Conservation (phyloP, 1,139 yeast genomes). For the Candida albicans region DNA sequence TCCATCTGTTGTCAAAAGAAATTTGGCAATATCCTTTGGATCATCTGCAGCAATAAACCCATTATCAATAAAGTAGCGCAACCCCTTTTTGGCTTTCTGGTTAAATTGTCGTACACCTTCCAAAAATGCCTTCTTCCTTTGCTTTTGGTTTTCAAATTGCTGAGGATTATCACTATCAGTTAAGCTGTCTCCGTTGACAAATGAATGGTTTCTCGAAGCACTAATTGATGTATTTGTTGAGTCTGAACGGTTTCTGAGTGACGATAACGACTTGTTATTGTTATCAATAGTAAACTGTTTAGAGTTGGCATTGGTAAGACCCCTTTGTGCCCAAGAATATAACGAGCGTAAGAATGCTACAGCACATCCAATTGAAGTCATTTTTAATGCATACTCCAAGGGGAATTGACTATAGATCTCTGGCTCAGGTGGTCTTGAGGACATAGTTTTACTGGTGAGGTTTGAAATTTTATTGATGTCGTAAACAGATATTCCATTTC, state of each 20-base stretch:
- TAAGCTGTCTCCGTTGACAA: constrained; percentile 23
- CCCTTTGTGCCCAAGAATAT: constrained; percentile 86
- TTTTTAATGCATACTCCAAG: constrained; percentile 78
- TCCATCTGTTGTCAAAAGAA: constrained; percentile 74
- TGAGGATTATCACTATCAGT: constrained; percentile 68
- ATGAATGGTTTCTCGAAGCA: constrained; percentile 36
- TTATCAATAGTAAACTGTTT: constrained; percentile 7
- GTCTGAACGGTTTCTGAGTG: constrained; percentile 41
- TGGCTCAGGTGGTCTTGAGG: constrained; percentile 62
- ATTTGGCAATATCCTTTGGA: constrained; percentile 71
- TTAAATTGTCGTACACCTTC: constrained; percentile 82
- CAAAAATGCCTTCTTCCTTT: constrained; percentile 74
- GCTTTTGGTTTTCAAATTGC: constrained; percentile 83
- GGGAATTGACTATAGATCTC: constrained; percentile 61
- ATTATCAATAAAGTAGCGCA: constrained; percentile 57
- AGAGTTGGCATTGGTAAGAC: constrained; percentile 27
- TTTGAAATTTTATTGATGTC: constrained; percentile 73
- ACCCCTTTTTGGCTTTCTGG: constrained; percentile 80
- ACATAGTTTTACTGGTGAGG: constrained; percentile 66
- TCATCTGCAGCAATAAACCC: constrained; percentile 62
- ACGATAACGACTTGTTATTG: constrained; percentile 20
- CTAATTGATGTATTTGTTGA: constrained; percentile 34
- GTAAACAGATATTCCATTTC: constrained; percentile 68
- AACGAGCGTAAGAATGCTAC: constrained; percentile 83
- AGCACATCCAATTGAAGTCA: constrained; percentile 75